Conservation (phyloP, 768 basidiomycete species). For the Filobasidium floriforme region DNA sequence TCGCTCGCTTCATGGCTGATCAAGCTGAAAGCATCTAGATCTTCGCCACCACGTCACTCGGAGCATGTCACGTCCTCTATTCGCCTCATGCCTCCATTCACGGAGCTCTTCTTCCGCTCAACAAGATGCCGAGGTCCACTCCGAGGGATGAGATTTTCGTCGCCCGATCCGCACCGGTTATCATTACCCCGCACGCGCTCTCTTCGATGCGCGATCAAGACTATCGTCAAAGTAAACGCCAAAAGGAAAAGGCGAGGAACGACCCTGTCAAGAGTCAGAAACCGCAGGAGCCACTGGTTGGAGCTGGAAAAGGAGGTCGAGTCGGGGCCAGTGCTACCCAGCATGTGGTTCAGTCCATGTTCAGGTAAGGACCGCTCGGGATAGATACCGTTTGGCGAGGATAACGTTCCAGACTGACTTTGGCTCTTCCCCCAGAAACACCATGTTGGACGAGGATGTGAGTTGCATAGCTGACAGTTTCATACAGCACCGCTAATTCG, state of each 20-base stretch:
- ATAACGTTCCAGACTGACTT: not conserved
- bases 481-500: not conserved
- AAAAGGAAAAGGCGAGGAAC: conserved; percentile 76
- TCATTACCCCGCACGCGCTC: conserved; percentile 82
- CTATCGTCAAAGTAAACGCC: conserved; percentile 59
- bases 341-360: conserved; percentile 89
- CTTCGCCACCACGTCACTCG: conserved; percentile 76
- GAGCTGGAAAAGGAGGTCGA: conserved; percentile 85
- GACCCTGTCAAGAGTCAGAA: conserved; percentile 86
- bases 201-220: conserved; percentile 88
- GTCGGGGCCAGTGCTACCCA: conserved; percentile 96
- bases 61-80: conserved; percentile 81
- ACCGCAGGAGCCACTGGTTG: conserved; percentile 85
- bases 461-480: conserved; percentile 47
- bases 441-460: conserved; percentile 87
- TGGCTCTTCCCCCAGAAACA: conserved; percentile 54
- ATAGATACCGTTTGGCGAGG: not conserved
- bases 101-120: conserved; percentile 80
- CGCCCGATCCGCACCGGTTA: conserved; percentile 72
- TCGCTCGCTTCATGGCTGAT: conserved; percentile 2
- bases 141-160: conserved; percentile 72
- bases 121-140: conserved; percentile 76
- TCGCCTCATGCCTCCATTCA: conserved; percentile 83
- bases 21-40: conserved; percentile 53
- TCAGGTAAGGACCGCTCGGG: conserved; percentile 40